Evolutionary conservation across 352 stramenopile genomes (phyloP).

Genomic region (Nothophytophthora sp.): DNA sequence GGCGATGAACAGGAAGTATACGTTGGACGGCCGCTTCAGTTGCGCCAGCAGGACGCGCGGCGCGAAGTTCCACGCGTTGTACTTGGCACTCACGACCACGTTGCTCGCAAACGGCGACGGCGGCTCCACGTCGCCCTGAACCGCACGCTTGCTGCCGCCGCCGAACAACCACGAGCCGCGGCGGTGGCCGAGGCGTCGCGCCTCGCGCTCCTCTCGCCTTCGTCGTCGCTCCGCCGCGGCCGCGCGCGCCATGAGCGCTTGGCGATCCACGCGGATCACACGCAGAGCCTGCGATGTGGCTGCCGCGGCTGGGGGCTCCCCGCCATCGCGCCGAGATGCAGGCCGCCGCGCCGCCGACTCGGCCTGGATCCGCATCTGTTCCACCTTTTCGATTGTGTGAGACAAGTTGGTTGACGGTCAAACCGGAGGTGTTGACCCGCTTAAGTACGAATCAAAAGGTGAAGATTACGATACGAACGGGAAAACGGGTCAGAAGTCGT

Average conservation of each 20-base stretch:
- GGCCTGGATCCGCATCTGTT: constrained; percentile 20
- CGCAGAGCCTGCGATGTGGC: too few relatives aligned
- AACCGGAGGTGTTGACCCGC: background rate
- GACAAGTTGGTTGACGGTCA: constrained; percentile 1
- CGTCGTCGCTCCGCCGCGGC: constrained; percentile 17
- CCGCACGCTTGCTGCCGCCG: constrained; percentile 3
- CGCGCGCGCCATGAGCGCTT: constrained; percentile 20
- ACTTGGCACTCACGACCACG: constrained; percentile 82
- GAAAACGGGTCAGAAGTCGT: background rate
- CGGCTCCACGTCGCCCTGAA: constrained; percentile 19
- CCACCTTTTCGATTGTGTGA: constrained; percentile 14
- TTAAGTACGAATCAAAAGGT: background rate
- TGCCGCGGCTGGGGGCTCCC: too few relatives aligned
- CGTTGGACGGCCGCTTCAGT: constrained; percentile 71
- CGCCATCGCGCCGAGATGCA: too few relatives aligned
- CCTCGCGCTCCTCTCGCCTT: constrained; percentile 22
- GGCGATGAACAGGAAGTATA: constrained; percentile 89
- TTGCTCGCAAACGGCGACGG: constrained; percentile 57
- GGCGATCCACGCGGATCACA: constrained; percentile 50
- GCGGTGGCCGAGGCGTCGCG: constrained; percentile 14
- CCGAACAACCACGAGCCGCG: constrained; percentile 25
- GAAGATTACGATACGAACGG: background rate
- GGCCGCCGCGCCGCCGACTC: constrained; percentile 13
- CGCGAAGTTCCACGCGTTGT: constrained; percentile 77
- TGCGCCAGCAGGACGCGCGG: constrained; percentile 76